Evolutionary conservation across 2,329 filamentous ascomycete genomes (phyloP).

Genomic region (Cladosporium colombiae): DNA sequence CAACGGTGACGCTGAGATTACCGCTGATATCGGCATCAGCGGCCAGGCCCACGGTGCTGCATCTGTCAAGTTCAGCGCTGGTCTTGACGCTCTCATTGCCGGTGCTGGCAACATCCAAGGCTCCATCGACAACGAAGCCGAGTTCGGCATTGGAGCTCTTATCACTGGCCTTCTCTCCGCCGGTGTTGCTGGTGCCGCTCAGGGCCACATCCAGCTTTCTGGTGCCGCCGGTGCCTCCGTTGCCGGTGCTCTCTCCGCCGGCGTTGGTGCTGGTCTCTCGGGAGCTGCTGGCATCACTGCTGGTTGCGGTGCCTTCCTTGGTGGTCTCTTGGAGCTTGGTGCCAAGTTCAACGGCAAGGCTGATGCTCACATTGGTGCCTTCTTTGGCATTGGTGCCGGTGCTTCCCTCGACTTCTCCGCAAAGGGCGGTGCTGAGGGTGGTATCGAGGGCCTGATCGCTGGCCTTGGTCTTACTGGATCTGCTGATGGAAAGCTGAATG

Average conservation of each 20-base stretch:
- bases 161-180: conserved; percentile 14
- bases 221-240: conserved; percentile 5
- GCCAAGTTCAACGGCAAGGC: conserved; percentile 15
- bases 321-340: conserved; percentile 14
- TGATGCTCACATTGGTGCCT: conserved; percentile 8
- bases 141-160: conserved; percentile 16
- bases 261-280: background rate
- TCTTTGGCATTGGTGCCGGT: conserved; percentile 10
- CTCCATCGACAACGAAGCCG: conserved; percentile 15
- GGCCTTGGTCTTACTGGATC: conserved; percentile 18
- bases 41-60: conserved; percentile 6
- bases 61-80: conserved; percentile 14
- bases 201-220: conserved; percentile 5
- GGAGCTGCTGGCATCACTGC: background rate
- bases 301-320: conserved; percentile 17
- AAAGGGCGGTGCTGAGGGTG: background rate
- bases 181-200: conserved; percentile 12
- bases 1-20: conserved; percentile 1
- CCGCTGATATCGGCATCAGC: conserved; percentile 1
- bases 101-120: conserved; percentile 16
- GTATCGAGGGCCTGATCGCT: conserved; percentile 16
- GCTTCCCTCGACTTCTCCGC: background rate
- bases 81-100: conserved; percentile 11
- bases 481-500: conserved; percentile 10
- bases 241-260: conserved; percentile 11